Conservation (phyloP, 1,284 basidiomycete species). For the Trametes hirsuta region DNA sequence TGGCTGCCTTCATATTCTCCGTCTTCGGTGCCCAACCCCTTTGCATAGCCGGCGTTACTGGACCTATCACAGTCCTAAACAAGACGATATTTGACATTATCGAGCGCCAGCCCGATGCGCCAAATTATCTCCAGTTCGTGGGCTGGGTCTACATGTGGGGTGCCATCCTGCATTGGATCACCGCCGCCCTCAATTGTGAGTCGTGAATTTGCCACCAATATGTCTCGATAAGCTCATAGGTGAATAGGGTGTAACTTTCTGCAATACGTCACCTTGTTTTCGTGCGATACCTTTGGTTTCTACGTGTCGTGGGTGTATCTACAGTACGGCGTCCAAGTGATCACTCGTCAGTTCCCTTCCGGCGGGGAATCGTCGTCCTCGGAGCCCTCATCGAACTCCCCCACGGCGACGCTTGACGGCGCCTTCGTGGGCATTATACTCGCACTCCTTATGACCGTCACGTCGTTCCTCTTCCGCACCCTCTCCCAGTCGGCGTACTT, state of each 20-base stretch:
- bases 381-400: slow-evolving; percentile 13
- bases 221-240: neutral
- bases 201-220: slow-evolving; percentile 6
- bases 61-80: slow-evolving; percentile 90
- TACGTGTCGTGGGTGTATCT: slow-evolving; percentile 89
- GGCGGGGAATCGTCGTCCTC: slow-evolving; percentile 28
- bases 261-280: slow-evolving; percentile 88
- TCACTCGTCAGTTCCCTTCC: slow-evolving; percentile 71
- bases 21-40: slow-evolving; percentile 91
- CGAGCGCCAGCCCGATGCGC: slow-evolving; percentile 55
- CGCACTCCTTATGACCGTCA: slow-evolving; percentile 75
- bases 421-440: slow-evolving; percentile 77
- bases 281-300: slow-evolving; percentile 94
- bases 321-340: slow-evolving; percentile 87
- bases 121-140: slow-evolving; percentile 84
- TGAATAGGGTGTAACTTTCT: slow-evolving; percentile 74
- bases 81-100: slow-evolving; percentile 89
- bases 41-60: slow-evolving; percentile 93
- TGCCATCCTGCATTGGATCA: slow-evolving; percentile 90
- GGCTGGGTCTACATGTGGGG: slow-evolving; percentile 95
- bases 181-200: slow-evolving; percentile 83
- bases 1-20: slow-evolving; percentile 92
- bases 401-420: slow-evolving; percentile 46
- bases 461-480: slow-evolving; percentile 74
- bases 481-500: slow-evolving; percentile 68